A percentile compares a stretch with the other conserved stretches of the same genome.
Evolutionary conservation across 306 rosid genomes (phyloP).

Genomic region (Citrullus colocynthis): DNA sequence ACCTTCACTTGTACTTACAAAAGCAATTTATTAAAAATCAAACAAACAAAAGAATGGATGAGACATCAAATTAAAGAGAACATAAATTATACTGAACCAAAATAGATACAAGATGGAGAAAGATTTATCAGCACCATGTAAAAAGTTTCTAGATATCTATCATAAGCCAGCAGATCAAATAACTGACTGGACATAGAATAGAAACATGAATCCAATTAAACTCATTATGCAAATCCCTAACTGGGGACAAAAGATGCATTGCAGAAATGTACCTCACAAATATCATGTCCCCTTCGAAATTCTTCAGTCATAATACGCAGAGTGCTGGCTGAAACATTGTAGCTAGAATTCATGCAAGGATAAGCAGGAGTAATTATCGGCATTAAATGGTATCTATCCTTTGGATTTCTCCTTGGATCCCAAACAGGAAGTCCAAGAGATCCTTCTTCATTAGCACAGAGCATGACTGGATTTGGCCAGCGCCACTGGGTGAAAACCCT

Average conservation of each 20-base stretch:
- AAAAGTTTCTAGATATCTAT: not conserved
- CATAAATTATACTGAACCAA: not conserved
- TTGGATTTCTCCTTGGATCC: conserved; percentile 95
- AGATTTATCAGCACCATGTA: not conserved
- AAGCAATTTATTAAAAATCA: not conserved
- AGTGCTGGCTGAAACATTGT: conserved; percentile 87
- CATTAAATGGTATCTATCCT: conserved; percentile 75
- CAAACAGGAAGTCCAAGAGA: conserved; percentile 84
- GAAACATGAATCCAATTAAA: not conserved
- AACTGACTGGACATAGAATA: not conserved
- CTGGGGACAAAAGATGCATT: not conserved
- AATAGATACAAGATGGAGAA: not conserved
- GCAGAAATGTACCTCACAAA: conserved; percentile 57
- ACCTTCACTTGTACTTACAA: not conserved
- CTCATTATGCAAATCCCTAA: not conserved
- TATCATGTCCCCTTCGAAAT: conserved; percentile 86
- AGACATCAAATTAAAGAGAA: not conserved
- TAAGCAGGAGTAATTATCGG: conserved; percentile 98
- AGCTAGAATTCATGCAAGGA: conserved; percentile 97
- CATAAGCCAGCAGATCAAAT: not conserved
- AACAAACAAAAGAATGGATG: not conserved
- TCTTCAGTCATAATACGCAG: conserved; percentile 77
- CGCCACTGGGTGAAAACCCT: conserved; percentile 93
- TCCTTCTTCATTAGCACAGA: conserved; percentile 79
- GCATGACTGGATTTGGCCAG: conserved; percentile 99